Percentiles rank a stretch among this genome's conserved stretches.
Evolutionary conservation across 202 grass and related monocot genomes (phyloP).

Genomic region (Schoenoplectus tabernaemontani): DNA sequence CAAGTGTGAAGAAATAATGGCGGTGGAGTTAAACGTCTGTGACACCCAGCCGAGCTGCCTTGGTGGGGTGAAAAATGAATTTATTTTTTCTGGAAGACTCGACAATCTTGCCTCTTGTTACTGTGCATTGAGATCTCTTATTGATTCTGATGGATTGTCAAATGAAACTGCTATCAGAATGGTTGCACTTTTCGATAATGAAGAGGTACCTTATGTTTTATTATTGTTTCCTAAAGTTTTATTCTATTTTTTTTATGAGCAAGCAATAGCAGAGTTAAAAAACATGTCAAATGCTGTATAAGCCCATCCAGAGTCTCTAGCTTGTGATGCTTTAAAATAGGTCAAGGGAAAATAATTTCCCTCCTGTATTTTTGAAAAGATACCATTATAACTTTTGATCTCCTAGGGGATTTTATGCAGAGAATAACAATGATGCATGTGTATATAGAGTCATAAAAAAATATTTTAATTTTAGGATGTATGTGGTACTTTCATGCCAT

Average conservation of each 20-base stretch:
- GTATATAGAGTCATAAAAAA: neutral
- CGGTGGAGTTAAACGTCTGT: slow-evolving; percentile 88
- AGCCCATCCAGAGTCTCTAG: neutral
- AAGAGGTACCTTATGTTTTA: slow-evolving; percentile 51
- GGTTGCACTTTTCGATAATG: slow-evolving; percentile 92
- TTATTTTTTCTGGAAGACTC: slow-evolving; percentile 94
- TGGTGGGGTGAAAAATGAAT: slow-evolving; percentile 80
- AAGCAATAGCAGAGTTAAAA: neutral
- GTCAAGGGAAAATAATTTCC: neutral
- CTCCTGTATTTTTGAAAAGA: neutral
- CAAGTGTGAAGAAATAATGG: slow-evolving; percentile 63
- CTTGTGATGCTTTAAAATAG: neutral
- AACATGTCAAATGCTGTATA: neutral
- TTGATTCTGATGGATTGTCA: slow-evolving; percentile 57
- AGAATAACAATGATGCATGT: neutral
- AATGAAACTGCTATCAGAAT: slow-evolving; percentile 78
- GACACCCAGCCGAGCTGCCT: slow-evolving; percentile 91
- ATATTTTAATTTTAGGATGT: neutral
- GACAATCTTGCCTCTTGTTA: slow-evolving; percentile 97
- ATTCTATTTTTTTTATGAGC: neutral
- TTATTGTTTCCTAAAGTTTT: neutral
- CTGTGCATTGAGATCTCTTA: slow-evolving; percentile 76
- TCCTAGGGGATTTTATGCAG: neutral
- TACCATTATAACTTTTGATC: neutral
- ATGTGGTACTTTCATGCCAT: neutral